Evolutionary conservation across 257 asterid genomes (phyloP).

Genomic region (Dorcoceras hygrometricum): DNA sequence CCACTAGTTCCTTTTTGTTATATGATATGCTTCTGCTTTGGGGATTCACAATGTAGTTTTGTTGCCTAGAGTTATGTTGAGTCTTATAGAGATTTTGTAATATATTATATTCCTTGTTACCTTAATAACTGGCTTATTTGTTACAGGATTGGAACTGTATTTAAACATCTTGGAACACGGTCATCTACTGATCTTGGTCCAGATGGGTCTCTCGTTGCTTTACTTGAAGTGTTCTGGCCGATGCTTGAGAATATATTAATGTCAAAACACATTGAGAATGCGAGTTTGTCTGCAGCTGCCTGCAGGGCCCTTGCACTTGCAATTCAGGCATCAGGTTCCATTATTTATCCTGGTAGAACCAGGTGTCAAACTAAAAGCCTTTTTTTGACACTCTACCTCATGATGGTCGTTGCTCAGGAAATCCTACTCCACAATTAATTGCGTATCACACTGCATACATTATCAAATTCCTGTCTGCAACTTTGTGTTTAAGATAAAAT

Average conservation of each 20-base stretch:
- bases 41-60: not conserved
- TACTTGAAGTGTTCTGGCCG: conserved; percentile 77
- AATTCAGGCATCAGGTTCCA: conserved; percentile 72
- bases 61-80: conserved; percentile 6
- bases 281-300: conserved; percentile 71
- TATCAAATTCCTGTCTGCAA: conserved; percentile 20
- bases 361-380: conserved; percentile 17
- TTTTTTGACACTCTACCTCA: conserved; percentile 14
- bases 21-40: conserved; percentile 15
- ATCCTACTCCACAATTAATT: conserved; percentile 15
- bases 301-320: conserved; percentile 87
- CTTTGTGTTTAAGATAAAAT: conserved; percentile 16
- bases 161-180: conserved; percentile 51
- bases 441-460: conserved; percentile 17
- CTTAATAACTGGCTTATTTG: conserved; percentile 24
- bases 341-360: conserved; percentile 20
- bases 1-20: not conserved
- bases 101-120: conserved; percentile 16
- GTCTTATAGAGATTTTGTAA: conserved; percentile 4
- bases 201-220: conserved; percentile 49
- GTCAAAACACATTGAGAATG: conserved; percentile 61
- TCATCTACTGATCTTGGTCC: conserved; percentile 40
- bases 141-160: conserved; percentile 78
- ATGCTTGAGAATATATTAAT: conserved; percentile 66
- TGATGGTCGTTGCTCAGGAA: not conserved